phyloP scores from a whole-genome alignment of 2,329 filamentous ascomycete species.

The Ascochyta rabiei region DNA sequence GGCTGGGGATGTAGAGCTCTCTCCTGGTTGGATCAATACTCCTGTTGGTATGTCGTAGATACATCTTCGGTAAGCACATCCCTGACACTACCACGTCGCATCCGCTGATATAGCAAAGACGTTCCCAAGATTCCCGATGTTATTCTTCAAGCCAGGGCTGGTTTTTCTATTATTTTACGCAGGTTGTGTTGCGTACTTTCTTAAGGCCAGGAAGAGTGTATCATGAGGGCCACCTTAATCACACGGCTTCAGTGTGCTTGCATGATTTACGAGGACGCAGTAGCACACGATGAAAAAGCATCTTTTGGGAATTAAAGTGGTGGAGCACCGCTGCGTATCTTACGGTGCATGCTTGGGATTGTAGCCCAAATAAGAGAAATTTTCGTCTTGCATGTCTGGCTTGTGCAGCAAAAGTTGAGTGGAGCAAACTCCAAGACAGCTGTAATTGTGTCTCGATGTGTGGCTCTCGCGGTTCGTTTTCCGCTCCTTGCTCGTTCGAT shows the following conservation, averaged over 20 bases:
- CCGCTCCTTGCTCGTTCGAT: no score
- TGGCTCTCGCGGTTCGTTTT: no score
- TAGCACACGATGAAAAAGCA: slow-evolving; percentile 3
- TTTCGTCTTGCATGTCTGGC: neutral
- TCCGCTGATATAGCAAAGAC: neutral
- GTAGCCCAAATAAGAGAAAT: slow-evolving; percentile 8
- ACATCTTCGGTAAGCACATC: neutral
- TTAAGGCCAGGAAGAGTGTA: neutral
- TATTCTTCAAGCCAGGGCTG: neutral
- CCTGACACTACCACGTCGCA: neutral
- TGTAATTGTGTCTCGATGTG: no score
- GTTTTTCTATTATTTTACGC: neutral
- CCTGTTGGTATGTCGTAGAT: slow-evolving; percentile 7
- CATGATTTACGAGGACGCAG: slow-evolving; percentile 5
- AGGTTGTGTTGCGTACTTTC: neutral
- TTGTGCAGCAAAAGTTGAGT: no score
- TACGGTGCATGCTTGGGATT: neutral
- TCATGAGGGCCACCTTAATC: neutral
- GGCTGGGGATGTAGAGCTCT: neutral
- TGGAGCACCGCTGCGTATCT: neutral
- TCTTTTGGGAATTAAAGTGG: neutral
- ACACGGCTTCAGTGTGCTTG: slow-evolving; percentile 1
- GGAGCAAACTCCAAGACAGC: no score
- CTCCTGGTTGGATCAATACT: neutral
- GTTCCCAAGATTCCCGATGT: neutral